Percentiles rank a stretch among this genome's conserved stretches.
These are phyloP conservation scores for Emericellopsis atlantica DNA, from an alignment of 2,329 filamentous ascomycete species.

Conservation along the genomic window DNA sequence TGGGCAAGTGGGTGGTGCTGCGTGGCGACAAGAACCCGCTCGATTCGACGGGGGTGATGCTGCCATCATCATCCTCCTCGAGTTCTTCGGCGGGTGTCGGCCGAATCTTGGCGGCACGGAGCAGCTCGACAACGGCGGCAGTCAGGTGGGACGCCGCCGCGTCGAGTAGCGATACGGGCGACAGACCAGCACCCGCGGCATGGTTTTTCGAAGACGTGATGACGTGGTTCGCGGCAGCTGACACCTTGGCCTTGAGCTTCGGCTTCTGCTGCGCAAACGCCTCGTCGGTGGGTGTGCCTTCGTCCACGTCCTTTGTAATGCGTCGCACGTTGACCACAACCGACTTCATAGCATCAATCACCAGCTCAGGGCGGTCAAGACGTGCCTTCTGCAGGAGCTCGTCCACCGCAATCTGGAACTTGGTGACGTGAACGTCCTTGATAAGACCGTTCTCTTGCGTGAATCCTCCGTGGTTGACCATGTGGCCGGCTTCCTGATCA, in stretches of 20 bases:
- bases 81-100: constrained; percentile 62
- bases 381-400: constrained; percentile 73
- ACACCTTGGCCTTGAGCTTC: constrained; percentile 70
- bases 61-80: constrained; percentile 63
- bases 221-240: constrained; percentile 87
- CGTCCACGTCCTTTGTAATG: constrained; percentile 71
- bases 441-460: constrained; percentile 63
- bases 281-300: constrained; percentile 39
- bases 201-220: constrained; percentile 95
- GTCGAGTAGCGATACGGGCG: constrained; percentile 85
- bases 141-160: constrained; percentile 87
- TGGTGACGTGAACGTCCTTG: constrained; percentile 85
- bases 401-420: constrained; percentile 89
- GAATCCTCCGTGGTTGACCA: constrained; percentile 54
- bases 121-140: constrained; percentile 71
- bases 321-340: constrained; percentile 73
- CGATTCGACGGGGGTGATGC: constrained; percentile 52
- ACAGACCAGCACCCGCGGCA: constrained; percentile 67
- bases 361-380: constrained; percentile 56
- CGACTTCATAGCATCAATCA: constrained; percentile 76
- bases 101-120: constrained; percentile 74
- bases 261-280: constrained; percentile 43
- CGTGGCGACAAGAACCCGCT: constrained; percentile 55
- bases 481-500: constrained; percentile 57
- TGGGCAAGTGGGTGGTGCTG: constrained; percentile 23